These are phyloP conservation scores for Sporothrix phasma DNA, from an alignment of 2,329 filamentous ascomycete species.

Conservation along the genomic window DNA sequence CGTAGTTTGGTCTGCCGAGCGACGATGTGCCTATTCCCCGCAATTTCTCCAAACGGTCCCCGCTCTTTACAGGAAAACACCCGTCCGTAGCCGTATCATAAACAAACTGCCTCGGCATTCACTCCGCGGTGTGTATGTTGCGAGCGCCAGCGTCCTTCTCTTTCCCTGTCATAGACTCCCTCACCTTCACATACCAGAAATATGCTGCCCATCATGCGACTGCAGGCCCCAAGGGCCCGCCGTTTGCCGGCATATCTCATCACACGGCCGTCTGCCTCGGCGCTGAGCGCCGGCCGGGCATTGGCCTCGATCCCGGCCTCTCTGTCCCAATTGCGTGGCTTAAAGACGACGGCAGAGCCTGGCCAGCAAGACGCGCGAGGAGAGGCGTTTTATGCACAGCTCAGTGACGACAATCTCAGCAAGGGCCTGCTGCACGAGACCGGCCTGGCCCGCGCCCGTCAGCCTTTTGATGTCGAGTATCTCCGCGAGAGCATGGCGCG, in stretches of 20 bases:
- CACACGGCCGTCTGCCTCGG: background rate
- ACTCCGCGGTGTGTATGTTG: background rate
- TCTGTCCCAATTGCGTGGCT: background rate
- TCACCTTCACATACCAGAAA: background rate
- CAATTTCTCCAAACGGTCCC: slow-evolving; percentile 5
- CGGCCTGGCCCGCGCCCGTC: background rate
- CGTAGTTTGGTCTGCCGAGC: background rate
- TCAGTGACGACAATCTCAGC: background rate
- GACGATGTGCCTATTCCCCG: background rate
- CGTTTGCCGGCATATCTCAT: background rate
- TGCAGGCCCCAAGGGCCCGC: background rate
- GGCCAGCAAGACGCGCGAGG: background rate
- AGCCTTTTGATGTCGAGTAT: slow-evolving; percentile 12
- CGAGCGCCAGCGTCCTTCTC: too few species aligned
- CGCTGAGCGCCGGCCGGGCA: background rate
- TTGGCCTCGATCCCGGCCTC: background rate
- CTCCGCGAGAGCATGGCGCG: slow-evolving; percentile 14
- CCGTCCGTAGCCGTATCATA: background rate
- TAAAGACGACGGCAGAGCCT: background rate
- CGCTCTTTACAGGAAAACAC: background rate
- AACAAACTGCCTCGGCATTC: background rate
- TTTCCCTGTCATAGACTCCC: background rate
- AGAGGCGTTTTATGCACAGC: background rate
- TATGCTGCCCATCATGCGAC: background rate
- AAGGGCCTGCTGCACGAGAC: background rate